Base-by-base conservation (phyloP, 1,284 basidiomycete species). In the Meripilus lineatus region DNA sequence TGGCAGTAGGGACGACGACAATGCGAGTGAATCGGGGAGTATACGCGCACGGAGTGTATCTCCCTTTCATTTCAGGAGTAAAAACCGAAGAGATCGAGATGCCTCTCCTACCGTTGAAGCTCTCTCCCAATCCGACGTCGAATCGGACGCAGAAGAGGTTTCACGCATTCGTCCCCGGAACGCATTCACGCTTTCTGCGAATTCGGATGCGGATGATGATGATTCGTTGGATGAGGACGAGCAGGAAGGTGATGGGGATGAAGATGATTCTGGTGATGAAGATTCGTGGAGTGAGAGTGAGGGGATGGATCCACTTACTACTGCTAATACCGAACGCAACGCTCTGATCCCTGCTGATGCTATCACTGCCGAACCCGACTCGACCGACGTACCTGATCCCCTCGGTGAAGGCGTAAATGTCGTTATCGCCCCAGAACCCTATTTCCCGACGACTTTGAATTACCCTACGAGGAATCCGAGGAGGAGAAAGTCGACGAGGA, bases 391-490 rank as follows among this genome's bases (percentile, higher is more conserved):
- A 49, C 84, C 83, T 6, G 85, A 88, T 61, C 84, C 88, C 3
- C 69, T 88, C 2, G 89, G 87, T 22, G 87, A 91, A 65, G 90
- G 93, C 37, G 91, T 94, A 20, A 96, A 96, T 58, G 87, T 95
- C 39, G 79, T 95, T 47, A 75, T 89, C 3, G 83, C 85, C 0
- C 82, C 78, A 5, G 85, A 89, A 52, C 85, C 85, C 0, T 87
- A 87, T 59, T 89, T 89, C 61, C 84, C 84, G 8, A 75, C 72
- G 28, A 84, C 84, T 2, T 71, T 87, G 37, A 84, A 85, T 50
- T 55, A 60, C 48, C 5, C 42, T 3, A 61, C 52, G 38, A 70
- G 75, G 33, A 75, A 74, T 43, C 72, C 69, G 6, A 70, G 76
- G 20, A 70, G 81, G 44, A 70, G 81, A 40, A 87, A 80, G 59